Conservation (phyloP, 75 land plant genomes). For the Sequoia sempervirens region DNA sequence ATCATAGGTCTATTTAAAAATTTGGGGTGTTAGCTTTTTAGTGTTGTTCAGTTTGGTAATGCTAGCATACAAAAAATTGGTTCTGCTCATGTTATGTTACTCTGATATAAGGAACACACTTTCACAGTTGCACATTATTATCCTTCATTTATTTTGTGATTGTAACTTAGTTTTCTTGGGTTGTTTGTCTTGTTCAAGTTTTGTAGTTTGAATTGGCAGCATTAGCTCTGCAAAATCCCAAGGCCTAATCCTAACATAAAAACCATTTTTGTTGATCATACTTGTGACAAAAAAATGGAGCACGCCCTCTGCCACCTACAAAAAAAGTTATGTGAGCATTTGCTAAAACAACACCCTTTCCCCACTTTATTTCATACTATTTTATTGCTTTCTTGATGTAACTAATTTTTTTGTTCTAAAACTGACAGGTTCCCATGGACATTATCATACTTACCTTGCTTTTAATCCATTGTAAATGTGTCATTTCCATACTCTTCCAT, state of each 20-base stretch:
- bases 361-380: too few relatives aligned
- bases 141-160: too few relatives aligned
- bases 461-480: too few relatives aligned
- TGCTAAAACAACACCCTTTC: conserved; percentile 16
- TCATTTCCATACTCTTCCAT: too few relatives aligned
- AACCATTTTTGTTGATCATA: conserved; percentile 35
- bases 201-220: conserved; percentile 38
- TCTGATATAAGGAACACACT: neutral
- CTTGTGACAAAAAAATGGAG: conserved; percentile 34
- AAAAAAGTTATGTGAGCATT: conserved; percentile 19
- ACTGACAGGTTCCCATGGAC: too few relatives aligned
- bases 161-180: neutral
- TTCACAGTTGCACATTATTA: neutral
- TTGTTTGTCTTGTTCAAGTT: neutral
- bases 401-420: too few relatives aligned
- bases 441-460: too few relatives aligned
- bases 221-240: conserved; percentile 34
- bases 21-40: neutral
- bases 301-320: conserved; percentile 32
- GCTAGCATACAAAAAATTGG: neutral
- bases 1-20: conserved; percentile 31
- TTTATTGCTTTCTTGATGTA: too few relatives aligned
- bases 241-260: conserved; percentile 34
- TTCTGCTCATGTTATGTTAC: neutral
- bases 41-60: neutral